Evolutionary conservation across 495 filamentous ascomycete genomes (phyloP).

Genomic region (Chaetomium cochliodes): DNA sequence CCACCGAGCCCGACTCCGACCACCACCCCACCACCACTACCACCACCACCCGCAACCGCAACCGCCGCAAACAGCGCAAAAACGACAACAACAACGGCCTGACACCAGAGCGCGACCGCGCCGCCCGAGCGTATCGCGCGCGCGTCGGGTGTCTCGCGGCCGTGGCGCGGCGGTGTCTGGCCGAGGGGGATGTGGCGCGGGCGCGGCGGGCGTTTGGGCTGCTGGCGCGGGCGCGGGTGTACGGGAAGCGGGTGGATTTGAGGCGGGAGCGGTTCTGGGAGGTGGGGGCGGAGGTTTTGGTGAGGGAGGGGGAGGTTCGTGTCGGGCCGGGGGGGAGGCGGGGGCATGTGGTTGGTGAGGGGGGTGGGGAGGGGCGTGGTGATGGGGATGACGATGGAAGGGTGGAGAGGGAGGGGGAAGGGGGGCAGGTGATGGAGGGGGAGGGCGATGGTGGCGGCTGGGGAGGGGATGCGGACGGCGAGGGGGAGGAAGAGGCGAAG

Average conservation of each 20-base stretch:
- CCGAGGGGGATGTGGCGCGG: conserved; percentile 38
- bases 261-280: conserved; percentile 42
- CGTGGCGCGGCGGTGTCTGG: conserved; percentile 39
- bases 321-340: background rate
- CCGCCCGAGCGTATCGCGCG: conserved; percentile 17
- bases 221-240: conserved; percentile 32
- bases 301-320: conserved; percentile 41
- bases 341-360: background rate
- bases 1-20: conserved; percentile 7
- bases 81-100: background rate
- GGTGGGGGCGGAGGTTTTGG: conserved; percentile 45
- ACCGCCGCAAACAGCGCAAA: background rate
- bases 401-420: background rate
- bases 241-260: conserved; percentile 39
- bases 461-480: background rate
- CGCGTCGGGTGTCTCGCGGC: conserved; percentile 38
- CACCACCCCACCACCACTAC: background rate
- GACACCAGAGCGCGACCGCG: background rate
- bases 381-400: background rate
- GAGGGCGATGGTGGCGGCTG: background rate
- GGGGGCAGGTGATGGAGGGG: background rate
- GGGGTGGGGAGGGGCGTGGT: background rate
- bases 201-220: conserved; percentile 44
- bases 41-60: background rate
- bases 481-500: conserved; percentile 1